Evolutionary conservation across 176 grass and related monocot genomes (phyloP).

Genomic region (Alopecurus myosuroides): DNA sequence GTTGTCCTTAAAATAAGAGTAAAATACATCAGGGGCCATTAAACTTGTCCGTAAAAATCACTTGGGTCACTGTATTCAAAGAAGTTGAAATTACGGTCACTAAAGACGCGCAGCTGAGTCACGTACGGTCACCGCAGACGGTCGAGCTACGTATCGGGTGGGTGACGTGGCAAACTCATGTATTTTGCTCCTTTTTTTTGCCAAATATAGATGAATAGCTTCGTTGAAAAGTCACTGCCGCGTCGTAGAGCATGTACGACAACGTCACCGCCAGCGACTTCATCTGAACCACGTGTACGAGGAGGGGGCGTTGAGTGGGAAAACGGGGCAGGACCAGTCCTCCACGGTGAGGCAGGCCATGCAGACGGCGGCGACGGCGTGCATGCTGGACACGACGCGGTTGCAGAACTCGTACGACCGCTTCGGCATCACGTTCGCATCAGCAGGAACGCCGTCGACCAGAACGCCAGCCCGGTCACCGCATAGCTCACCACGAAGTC

Average conservation of each 20-base stretch:
- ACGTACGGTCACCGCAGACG: no score
- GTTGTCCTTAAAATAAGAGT: no score
- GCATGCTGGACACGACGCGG: constrained; percentile 50
- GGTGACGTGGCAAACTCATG: no score
- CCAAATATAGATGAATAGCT: no score
- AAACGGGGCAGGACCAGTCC: constrained; percentile 46
- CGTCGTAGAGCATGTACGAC: constrained; percentile 67
- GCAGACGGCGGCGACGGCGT: constrained; percentile 45
- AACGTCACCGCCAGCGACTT: constrained; percentile 49
- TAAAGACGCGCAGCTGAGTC: no score
- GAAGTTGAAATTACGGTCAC: no score
- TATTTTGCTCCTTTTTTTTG: no score
- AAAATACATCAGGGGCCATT: no score
- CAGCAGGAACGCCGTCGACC: constrained; percentile 54
- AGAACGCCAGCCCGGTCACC: constrained; percentile 40
- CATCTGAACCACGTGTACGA: constrained; percentile 30
- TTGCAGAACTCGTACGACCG: constrained; percentile 68
- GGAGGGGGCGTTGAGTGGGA: constrained; percentile 50
- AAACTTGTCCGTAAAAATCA: no score
- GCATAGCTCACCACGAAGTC: constrained; percentile 28
- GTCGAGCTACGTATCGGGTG: no score
- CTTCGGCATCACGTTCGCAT: constrained; percentile 32
- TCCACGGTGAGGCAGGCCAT: constrained; percentile 51
- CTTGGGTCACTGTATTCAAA: no score
- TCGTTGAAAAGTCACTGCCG: no score